Evolutionary conservation across 805 yeast genomes (phyloP).

Genomic region (Metschnikowia colocasiae): DNA sequence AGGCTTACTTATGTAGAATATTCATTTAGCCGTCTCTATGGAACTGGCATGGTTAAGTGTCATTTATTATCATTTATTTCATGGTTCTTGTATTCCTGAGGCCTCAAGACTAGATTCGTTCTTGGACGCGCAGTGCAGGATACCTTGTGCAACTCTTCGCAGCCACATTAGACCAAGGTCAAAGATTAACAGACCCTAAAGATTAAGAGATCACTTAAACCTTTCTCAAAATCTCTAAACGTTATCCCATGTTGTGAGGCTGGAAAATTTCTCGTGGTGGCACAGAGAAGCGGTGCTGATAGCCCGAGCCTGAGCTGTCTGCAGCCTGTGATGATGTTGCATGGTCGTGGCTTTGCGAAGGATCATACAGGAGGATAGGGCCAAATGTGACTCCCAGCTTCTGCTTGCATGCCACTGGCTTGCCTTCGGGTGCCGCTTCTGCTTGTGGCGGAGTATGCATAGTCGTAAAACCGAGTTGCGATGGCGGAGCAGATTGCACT

Average conservation of each 20-base stretch:
- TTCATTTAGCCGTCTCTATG: no score
- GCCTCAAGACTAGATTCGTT: neutral
- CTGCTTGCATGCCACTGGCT: neutral
- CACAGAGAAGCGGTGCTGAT: slow-evolving; percentile 23
- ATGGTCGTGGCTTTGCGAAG: slow-evolving; percentile 25
- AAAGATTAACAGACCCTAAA: no score
- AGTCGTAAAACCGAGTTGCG: slow-evolving; percentile 17
- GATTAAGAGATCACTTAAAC: no score
- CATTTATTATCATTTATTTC: no score
- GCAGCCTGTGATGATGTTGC: slow-evolving; percentile 10
- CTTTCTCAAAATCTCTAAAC: no score
- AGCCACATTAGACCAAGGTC: neutral
- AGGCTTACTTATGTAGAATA: no score
- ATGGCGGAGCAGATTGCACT: slow-evolving; percentile 22
- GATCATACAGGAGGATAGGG: slow-evolving; percentile 40
- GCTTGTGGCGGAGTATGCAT: neutral
- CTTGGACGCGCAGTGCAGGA: neutral
- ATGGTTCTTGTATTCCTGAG: neutral
- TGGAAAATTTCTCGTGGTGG: slow-evolving; percentile 35
- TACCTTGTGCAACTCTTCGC: slow-evolving; percentile 5
- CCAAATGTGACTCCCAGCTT: slow-evolving; percentile 29
- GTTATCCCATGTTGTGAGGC: slow-evolving; percentile 23
- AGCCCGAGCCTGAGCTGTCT: slow-evolving; percentile 5
- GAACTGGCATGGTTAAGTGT: no score
- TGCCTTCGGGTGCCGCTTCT: neutral